Percentiles rank a stretch among this genome's conserved stretches.
These are phyloP conservation scores for Pleurotus giganteus DNA, from an alignment of 768 basidiomycete species.

Conservation along the genomic window DNA sequence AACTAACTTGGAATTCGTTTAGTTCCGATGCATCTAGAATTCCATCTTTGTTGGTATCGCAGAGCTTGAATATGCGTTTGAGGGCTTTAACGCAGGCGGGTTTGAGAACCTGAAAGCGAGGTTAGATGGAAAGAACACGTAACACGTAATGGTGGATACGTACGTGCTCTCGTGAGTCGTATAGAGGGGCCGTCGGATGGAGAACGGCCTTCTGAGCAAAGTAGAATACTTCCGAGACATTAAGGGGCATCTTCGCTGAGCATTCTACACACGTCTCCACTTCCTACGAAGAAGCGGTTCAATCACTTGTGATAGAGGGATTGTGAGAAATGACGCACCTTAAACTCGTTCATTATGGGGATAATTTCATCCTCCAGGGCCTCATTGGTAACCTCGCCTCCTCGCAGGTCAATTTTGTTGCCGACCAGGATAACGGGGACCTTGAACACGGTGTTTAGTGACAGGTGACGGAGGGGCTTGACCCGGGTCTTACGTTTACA, in stretches of 20 bases:
- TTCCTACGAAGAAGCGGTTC: constrained; percentile 56
- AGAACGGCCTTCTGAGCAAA: constrained; percentile 98
- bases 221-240: constrained; percentile 97
- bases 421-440: constrained; percentile 96
- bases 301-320: constrained; percentile 11
- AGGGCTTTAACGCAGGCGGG: constrained; percentile 87
- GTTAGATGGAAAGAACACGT: constrained; percentile 13
- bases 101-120: constrained; percentile 70
- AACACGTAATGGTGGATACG: constrained; percentile 22
- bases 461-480: not conserved
- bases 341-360: constrained; percentile 99
- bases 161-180: constrained; percentile 95
- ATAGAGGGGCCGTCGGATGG: constrained; percentile 94
- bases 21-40: constrained; percentile 86
- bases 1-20: constrained; percentile 90
- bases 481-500: constrained; percentile 70
- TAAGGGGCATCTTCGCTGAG: constrained; percentile 86
- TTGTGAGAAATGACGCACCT: constrained; percentile 46
- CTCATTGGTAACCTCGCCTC: constrained; percentile 91
- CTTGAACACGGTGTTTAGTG: constrained; percentile 36
- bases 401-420: constrained; percentile 96
- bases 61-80: constrained; percentile 92
- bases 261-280: constrained; percentile 98
- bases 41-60: constrained; percentile 93
- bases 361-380: constrained; percentile 92